Base-by-base conservation (phyloP, 2,329 filamentous ascomycete genomes). In the Fonsecaea monophora region DNA sequence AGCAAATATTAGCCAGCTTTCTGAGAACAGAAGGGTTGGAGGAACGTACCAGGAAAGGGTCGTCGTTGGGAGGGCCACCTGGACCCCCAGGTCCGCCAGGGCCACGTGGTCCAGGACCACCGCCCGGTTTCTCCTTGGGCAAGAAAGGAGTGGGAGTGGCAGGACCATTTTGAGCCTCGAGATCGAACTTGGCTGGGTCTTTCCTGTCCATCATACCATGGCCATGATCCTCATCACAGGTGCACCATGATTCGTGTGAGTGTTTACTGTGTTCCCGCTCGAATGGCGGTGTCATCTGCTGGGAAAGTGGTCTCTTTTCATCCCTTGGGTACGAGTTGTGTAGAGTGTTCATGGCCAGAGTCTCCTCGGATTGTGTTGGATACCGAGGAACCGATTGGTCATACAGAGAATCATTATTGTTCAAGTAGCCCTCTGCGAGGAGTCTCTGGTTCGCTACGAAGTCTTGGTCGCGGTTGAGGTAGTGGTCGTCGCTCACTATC, bases 1-100 rank as follows among this genome's bases (percentile, higher is more conserved):
- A 30, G 54, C 32, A 21, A 48, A 37, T 13, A 62, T 69, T 65
- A 68, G 56, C 55, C 30, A 48, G 53, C 54, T 8, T 34, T 30
- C 2, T 15, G 45, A 37, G 25, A 15, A 21, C 9, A 9, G 25
- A 40, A 21, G 30, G 21, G 32, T 25, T 35, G 12, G 30, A 32
- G n/a, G 38, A 9, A 2, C 73, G 79, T 34, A 77, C 74, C 1
- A 75, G 89, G 32, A 89, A 86, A 74, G 89, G 86, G 87, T 87
- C 65, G 42, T 63, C 58, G 25, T 58, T 57, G 40, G 62, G 62
- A 53, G 66, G 68, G 4, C 68, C 68, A 35, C 62, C 62, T 8
- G 60, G 60, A 62, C 60, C 60, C n/a, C 60, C 60, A 25, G 66
- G 62, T 25, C 68, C 68, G 10, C 40, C 58, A 4, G 68, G 61